Evolutionary conservation across 495 filamentous ascomycete genomes (phyloP).

Genomic region (Penicillium cataractarum): DNA sequence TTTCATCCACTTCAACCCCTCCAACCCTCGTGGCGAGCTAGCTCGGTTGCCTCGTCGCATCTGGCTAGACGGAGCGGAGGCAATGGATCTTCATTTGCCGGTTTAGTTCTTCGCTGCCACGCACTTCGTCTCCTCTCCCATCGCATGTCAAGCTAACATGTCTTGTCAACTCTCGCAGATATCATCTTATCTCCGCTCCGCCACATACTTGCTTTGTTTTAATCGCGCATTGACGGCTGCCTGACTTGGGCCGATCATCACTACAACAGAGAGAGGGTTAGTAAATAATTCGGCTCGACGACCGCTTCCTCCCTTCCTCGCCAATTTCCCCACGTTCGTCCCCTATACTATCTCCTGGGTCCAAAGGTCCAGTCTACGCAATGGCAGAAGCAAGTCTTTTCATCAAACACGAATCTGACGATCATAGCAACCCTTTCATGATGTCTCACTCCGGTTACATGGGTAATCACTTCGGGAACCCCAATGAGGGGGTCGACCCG

Average conservation of each 20-base stretch:
- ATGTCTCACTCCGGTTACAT: slow-evolving; percentile 64
- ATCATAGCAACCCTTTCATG: slow-evolving; percentile 58
- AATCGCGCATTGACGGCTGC: slow-evolving; percentile 15
- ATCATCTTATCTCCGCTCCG: slow-evolving; percentile 1
- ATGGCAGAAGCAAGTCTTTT: slow-evolving; percentile 60
- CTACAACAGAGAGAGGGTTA: slow-evolving; percentile 28
- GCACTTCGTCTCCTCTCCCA: background rate
- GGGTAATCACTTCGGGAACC: slow-evolving; percentile 68
- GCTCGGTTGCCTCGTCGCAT: slow-evolving; percentile 20
- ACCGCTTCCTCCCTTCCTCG: slow-evolving; percentile 11
- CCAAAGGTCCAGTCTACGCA: slow-evolving; percentile 17
- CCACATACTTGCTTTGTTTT: slow-evolving; percentile 10
- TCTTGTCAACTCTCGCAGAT: slow-evolving; percentile 12
- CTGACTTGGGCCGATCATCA: slow-evolving; percentile 15
- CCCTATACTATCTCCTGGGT: background rate
- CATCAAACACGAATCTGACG: slow-evolving; percentile 80
- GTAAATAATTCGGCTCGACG: slow-evolving; percentile 24
- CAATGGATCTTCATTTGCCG: slow-evolving; percentile 18
- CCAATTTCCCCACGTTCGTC: background rate
- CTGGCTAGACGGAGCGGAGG: slow-evolving; percentile 10
- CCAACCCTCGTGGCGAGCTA: slow-evolving; percentile 1
- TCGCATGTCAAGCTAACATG: slow-evolving; percentile 16
- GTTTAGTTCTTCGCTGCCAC: slow-evolving; percentile 3
- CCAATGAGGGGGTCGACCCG: slow-evolving; percentile 74
- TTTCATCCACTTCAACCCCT: background rate